phyloP scores from a whole-genome alignment of 352 stramenopile species.

The Peronospora farinosa region DNA sequence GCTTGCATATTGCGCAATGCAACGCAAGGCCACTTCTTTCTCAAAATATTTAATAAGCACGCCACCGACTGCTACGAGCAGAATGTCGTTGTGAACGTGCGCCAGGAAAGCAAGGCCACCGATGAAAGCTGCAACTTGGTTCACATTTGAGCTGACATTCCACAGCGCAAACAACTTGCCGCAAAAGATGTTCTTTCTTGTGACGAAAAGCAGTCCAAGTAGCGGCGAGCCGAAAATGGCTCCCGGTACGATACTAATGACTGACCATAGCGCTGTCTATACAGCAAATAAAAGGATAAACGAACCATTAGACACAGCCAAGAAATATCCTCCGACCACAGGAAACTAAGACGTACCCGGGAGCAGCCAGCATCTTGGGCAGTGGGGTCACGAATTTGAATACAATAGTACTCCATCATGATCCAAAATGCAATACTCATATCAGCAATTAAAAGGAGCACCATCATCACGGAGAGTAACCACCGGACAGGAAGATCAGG shows the following conservation, averaged over 20 bases:
- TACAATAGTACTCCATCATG: constrained; percentile 80
- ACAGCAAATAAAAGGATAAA: constrained; percentile 3
- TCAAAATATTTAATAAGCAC: constrained; percentile 66
- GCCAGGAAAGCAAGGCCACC: constrained; percentile 49
- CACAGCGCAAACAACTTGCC: constrained; percentile 69
- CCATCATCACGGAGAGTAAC: constrained; percentile 40
- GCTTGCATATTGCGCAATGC: constrained; percentile 70
- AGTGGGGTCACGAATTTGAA: constrained; percentile 79
- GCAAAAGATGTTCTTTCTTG: constrained; percentile 66
- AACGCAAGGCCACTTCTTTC: constrained; percentile 58
- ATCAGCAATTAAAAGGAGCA: constrained; percentile 64
- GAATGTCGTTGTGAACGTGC: constrained; percentile 69
- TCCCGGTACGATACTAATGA: constrained; percentile 52
- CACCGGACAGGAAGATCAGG: constrained; percentile 27
- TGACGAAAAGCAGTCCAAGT: constrained; percentile 66
- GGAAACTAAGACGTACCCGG: constrained; percentile 35
- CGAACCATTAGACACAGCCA: constrained; percentile 6
- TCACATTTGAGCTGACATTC: constrained; percentile 65
- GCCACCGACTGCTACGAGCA: constrained; percentile 44
- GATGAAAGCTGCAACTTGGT: constrained; percentile 57
- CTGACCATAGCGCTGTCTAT: constrained; percentile 54
- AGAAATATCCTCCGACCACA: neutral
- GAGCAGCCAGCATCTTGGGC: constrained; percentile 65
- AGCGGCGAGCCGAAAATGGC: constrained; percentile 55
- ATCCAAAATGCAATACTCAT: constrained; percentile 66